Evolutionary conservation across 2,329 filamentous ascomycete genomes (phyloP), one percentile per base, ranked within the genome.

Genomic region (Sporothrix curviconia): DNA sequence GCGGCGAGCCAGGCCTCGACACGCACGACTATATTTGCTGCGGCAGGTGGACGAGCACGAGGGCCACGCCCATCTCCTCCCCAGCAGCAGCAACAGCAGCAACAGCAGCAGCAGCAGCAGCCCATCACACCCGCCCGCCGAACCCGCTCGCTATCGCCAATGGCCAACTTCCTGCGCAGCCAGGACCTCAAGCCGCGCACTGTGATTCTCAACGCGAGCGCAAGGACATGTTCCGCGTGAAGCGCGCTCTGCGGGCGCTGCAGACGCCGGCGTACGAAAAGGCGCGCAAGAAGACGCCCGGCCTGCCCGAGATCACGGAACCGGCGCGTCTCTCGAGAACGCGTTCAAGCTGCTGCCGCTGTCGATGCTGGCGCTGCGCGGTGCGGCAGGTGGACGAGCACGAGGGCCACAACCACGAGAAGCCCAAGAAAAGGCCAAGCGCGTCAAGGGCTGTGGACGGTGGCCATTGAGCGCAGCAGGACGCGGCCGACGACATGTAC

Each of bases 171-270:
- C 74, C 76, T 99, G 59, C 85, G 85, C 64, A 73, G 81, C 59
- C 92, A 96, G 74, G 83, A 94, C 59, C 76, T 99, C 63, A 99
- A 99, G 80, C 80, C 83, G 17, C 81, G 94, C 62, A 96, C 92
- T 17, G 92, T 89, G 70, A 95, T 99, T 63, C 82, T 97, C 63
- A 92, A 96, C 64, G 94, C 66, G 92, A 96, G 79, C 84, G 94
- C 67, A 97, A 96, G 75, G 92, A 99, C 64, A 95, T 99, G 89
- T 97, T 99, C 74, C 88, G 87, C 80, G 94, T 99, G 71, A 97
- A 97, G 80, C 90, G 94, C 70, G 94, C 94, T 40, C 86, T 99
- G 61, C 89, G 94, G 66, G 91, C 89, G 28, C 81, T 99, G 55
- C 79, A 95, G 72, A 94, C 91, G 22, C 88, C 90, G 51, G 91